Evolutionary conservation across 495 filamentous ascomycete species (phyloP), one percentile per base, ranked within the genome.

Genomic region (Daldinia bambusicola): DNA sequence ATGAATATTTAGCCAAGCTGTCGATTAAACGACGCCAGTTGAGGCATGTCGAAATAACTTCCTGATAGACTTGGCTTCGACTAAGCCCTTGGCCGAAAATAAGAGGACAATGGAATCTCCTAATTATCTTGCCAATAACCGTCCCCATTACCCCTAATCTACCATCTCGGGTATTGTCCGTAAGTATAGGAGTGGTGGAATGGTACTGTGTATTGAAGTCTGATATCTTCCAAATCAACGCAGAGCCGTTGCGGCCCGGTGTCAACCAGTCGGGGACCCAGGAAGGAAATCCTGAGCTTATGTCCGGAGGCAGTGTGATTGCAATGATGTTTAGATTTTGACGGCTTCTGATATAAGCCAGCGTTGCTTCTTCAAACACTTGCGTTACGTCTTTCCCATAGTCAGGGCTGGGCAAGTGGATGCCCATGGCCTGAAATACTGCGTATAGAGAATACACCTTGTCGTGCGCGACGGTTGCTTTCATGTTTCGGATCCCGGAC

Each of bases 261-360:
- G 18, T 48, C 9, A 48, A 22, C 43, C 43, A 48, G 20, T 48
- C 18, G 43, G 43, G 43, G 18, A 48, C 43, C 43, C 43, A 48
- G 10, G 43, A 48, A 22, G 43, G 43, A 6, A 18, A 48, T 22
- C 43, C 9, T 16, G 43, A 48, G 43, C 43, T 48, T 22, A 20
- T 7, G 9, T 22, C 43, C 14, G 43, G 43, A 48, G 43, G 43
- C 4, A 48, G 43, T 22, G 32, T 48, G 14, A 48, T 22, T 22
- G 43, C 18, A 9, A 48, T 48, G 6, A 48, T 22, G 4, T 22
- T 48, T 22, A 48, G 16, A 48, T 48, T 48, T 22, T 22, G 43
- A 48, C 43, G 43, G 43, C 43, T 48, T 48, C 43, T 48, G 8
- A 48, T 48, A 22, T 48, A 48, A 22, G 43, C 43, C 6, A 48